Evolutionary conservation across 495 filamentous ascomycete genomes (phyloP).

Genomic region (Aspergillus indologenus): DNA sequence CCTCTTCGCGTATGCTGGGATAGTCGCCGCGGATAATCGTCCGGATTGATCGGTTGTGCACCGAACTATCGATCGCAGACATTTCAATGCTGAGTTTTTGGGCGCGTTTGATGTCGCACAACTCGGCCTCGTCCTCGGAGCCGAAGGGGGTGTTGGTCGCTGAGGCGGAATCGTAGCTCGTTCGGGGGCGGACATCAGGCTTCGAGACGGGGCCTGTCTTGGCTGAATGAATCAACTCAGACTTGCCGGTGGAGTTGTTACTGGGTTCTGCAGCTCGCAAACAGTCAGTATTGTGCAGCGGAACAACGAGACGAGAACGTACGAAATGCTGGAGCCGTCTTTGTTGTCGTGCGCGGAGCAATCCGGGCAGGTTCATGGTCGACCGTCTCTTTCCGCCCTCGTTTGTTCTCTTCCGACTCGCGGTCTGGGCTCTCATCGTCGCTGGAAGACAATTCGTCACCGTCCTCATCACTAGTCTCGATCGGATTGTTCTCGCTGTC

Average conservation of each 20-base stretch:
- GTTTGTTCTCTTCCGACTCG: slow-evolving; percentile 22
- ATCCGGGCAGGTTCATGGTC: slow-evolving; percentile 21
- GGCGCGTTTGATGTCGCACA: slow-evolving; percentile 78
- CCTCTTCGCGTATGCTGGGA: slow-evolving; percentile 65
- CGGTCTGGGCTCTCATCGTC: slow-evolving; percentile 45
- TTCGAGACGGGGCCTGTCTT: slow-evolving; percentile 35
- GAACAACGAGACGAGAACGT: not conserved
- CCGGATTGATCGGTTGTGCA: slow-evolving; percentile 77
- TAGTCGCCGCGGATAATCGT: slow-evolving; percentile 90
- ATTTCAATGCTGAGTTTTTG: slow-evolving; percentile 77
- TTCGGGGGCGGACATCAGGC: slow-evolving; percentile 72
- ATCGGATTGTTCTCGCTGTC: slow-evolving; percentile 54
- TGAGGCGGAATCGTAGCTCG: slow-evolving; percentile 73
- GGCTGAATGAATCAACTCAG: slow-evolving; percentile 16
- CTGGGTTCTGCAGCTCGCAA: not conserved
- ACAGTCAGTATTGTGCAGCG: not conserved
- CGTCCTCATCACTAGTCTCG: slow-evolving; percentile 53
- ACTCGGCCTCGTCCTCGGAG: slow-evolving; percentile 82
- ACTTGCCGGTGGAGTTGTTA: slow-evolving; percentile 1
- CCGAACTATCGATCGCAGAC: slow-evolving; percentile 70
- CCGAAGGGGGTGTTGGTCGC: slow-evolving; percentile 72
- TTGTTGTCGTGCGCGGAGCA: slow-evolving; percentile 20
- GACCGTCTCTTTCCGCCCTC: slow-evolving; percentile 28
- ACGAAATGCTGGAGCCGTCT: slow-evolving; percentile 12
- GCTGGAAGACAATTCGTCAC: slow-evolving; percentile 43